Evolutionary conservation across 2,329 filamentous ascomycete species (phyloP).

Genomic region (Talaromyces islandicus): DNA sequence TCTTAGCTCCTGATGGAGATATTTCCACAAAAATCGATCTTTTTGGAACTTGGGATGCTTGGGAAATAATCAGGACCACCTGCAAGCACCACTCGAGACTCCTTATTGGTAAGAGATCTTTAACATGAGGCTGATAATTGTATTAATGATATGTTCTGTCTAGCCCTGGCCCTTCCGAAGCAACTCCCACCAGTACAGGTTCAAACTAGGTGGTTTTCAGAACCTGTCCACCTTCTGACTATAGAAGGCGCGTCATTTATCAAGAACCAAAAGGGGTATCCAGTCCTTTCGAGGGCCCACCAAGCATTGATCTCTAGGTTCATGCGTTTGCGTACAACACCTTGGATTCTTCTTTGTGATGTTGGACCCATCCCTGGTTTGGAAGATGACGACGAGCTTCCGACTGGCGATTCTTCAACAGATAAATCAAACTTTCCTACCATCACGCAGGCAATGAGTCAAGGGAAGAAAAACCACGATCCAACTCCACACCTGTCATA

Average conservation of each 20-base stretch:
- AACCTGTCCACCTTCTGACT: slow-evolving; percentile 53
- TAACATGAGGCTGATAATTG: neutral
- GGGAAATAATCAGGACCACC: slow-evolving; percentile 78
- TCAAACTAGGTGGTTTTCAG: slow-evolving; percentile 58
- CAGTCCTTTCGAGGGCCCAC: slow-evolving; percentile 53
- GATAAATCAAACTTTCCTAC: slow-evolving; percentile 55
- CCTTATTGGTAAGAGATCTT: slow-evolving; percentile 66
- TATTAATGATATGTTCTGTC: neutral
- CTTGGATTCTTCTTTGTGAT: slow-evolving; percentile 57
- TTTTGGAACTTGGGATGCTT: slow-evolving; percentile 85
- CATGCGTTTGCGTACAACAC: slow-evolving; percentile 51
- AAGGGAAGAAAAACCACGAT: slow-evolving; percentile 48
- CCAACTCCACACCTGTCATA: slow-evolving; percentile 69
- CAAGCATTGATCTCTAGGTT: slow-evolving; percentile 53
- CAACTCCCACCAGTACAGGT: slow-evolving; percentile 52
- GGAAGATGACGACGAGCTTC: slow-evolving; percentile 19
- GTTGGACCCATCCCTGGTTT: slow-evolving; percentile 51
- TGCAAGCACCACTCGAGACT: slow-evolving; percentile 81
- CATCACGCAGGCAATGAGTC: slow-evolving; percentile 58
- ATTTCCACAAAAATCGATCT: slow-evolving; percentile 54
- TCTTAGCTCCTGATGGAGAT: slow-evolving; percentile 24
- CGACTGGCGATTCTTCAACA: slow-evolving; percentile 13
- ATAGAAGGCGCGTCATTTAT: slow-evolving; percentile 50
- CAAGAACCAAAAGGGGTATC: slow-evolving; percentile 54
- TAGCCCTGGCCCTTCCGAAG: slow-evolving; percentile 54